A percentile compares a stretch with the other conserved stretches of the same genome.
Evolutionary conservation across 73 alveolate genomes (phyloP).

Genomic region (Urostyla sp.): DNA sequence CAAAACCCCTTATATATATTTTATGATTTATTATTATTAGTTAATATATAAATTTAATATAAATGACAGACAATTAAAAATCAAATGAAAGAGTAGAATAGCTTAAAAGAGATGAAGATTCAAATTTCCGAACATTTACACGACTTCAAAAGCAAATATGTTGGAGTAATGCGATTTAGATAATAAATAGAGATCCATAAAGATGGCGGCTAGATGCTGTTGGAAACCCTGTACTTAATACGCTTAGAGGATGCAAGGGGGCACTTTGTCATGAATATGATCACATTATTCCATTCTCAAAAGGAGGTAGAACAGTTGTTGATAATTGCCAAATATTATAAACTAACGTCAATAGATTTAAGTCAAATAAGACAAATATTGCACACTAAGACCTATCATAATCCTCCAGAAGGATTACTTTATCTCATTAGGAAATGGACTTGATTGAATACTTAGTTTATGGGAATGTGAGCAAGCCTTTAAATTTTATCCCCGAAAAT

Average conservation of each 20-base stretch:
- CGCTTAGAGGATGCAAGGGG: slow-evolving; percentile 87
- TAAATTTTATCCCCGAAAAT: too few relatives aligned
- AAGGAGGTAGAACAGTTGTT: slow-evolving; percentile 93
- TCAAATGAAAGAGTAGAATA: too few relatives aligned
- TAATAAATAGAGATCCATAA: slow-evolving; percentile 91
- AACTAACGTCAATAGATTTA: slow-evolving; percentile 92
- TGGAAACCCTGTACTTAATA: slow-evolving; percentile 93
- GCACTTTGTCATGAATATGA: slow-evolving; percentile 98
- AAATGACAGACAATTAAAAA: too few relatives aligned
- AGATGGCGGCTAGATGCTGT: slow-evolving; percentile 97
- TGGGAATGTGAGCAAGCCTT: slow-evolving; percentile 86
- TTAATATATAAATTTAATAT: too few relatives aligned
- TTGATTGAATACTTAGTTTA: slow-evolving; percentile 85
- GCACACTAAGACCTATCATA: slow-evolving; percentile 63
- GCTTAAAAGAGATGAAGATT: slow-evolving; percentile 61
- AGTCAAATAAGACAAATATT: slow-evolving; percentile 74
- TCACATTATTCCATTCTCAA: slow-evolving; percentile 95
- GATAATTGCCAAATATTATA: slow-evolving; percentile 94
- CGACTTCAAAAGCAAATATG: slow-evolving; percentile 81
- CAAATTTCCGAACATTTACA: slow-evolving; percentile 70
- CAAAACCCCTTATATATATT: too few relatives aligned
- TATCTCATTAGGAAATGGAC: slow-evolving; percentile 83
- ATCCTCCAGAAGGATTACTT: slow-evolving; percentile 41
- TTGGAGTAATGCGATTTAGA: slow-evolving; percentile 80
- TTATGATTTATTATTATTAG: too few relatives aligned